Evolutionary conservation across 78 protist species (phyloP).

Genomic region (Dictyostelium firmibasis): DNA sequence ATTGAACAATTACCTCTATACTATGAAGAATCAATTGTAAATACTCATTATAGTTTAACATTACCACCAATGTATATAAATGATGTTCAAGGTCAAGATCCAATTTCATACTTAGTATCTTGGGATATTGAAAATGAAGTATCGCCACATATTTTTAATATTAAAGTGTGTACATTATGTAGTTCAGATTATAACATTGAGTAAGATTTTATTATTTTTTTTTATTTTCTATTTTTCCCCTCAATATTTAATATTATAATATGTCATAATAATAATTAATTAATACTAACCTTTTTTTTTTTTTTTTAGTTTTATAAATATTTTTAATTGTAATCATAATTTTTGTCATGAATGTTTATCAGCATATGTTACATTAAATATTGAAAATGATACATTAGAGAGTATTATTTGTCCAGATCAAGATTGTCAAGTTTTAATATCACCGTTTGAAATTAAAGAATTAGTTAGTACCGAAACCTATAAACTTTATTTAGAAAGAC

Average conservation of each 20-base stretch:
- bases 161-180: slow-evolving; percentile 9
- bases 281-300: not conserved
- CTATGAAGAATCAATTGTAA: not conserved
- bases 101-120: not conserved
- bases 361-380: slow-evolving; percentile 6
- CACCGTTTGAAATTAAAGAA: slow-evolving; percentile 19
- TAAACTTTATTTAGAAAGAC: not conserved
- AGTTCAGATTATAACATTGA: not conserved
- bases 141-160: not conserved
- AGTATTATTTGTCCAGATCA: slow-evolving; percentile 5
- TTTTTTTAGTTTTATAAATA: not conserved
- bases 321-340: slow-evolving; percentile 23
- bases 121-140: slow-evolving; percentile 6
- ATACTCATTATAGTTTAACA: not conserved
- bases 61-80: slow-evolving; percentile 5
- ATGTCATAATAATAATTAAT: not conserved
- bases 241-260: no score
- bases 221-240: no score
- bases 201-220: not conserved
- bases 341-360: slow-evolving; percentile 16
- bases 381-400: slow-evolving; percentile 1
- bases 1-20: not conserved
- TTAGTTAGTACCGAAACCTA: not conserved
- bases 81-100: not conserved
- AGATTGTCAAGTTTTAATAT: slow-evolving; percentile 4